phyloP scores from a whole-genome alignment of 2,329 filamentous ascomycete species.

The Aspergillus ochraceus region DNA sequence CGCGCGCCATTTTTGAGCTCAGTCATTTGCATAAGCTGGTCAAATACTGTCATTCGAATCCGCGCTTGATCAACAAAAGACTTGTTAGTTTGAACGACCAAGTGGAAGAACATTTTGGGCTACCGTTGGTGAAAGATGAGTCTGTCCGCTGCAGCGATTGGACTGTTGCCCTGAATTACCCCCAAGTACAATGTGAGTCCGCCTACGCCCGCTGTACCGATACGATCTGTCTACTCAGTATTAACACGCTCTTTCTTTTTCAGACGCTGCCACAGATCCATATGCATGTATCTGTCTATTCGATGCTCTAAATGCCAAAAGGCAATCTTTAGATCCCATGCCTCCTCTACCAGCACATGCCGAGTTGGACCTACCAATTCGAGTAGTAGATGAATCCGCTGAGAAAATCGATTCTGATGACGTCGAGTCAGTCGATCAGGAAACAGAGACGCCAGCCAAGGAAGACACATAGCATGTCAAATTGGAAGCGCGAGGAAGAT shows the following conservation, averaged over 20 bases:
- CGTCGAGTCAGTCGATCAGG: slow-evolving; percentile 12
- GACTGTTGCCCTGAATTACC: slow-evolving; percentile 60
- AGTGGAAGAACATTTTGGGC: slow-evolving; percentile 67
- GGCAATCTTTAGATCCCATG: slow-evolving; percentile 64
- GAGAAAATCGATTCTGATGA: slow-evolving; percentile 10
- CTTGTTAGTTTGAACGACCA: slow-evolving; percentile 68
- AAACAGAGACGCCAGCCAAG: background rate
- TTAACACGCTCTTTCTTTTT: slow-evolving; percentile 5
- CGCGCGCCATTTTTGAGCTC: slow-evolving; percentile 72
- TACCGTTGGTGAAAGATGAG: slow-evolving; percentile 73
- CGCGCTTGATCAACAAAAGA: slow-evolving; percentile 62
- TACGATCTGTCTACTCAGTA: slow-evolving; percentile 1
- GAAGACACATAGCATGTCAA: slow-evolving; percentile 3
- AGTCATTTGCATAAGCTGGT: slow-evolving; percentile 80
- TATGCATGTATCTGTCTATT: slow-evolving; percentile 78
- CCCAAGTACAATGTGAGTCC: slow-evolving; percentile 69
- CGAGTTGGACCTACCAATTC: slow-evolving; percentile 66
- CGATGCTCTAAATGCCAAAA: slow-evolving; percentile 67
- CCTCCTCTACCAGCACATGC: slow-evolving; percentile 70
- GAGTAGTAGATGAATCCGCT: slow-evolving; percentile 8
- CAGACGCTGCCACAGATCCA: slow-evolving; percentile 78
- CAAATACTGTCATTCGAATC: slow-evolving; percentile 60
- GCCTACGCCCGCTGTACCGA: slow-evolving; percentile 7
- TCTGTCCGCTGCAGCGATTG: slow-evolving; percentile 74
- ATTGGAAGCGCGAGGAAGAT: background rate